Evolutionary conservation across 2,329 filamentous ascomycete species (phyloP).

Genomic region (Fusarium vanettenii): DNA sequence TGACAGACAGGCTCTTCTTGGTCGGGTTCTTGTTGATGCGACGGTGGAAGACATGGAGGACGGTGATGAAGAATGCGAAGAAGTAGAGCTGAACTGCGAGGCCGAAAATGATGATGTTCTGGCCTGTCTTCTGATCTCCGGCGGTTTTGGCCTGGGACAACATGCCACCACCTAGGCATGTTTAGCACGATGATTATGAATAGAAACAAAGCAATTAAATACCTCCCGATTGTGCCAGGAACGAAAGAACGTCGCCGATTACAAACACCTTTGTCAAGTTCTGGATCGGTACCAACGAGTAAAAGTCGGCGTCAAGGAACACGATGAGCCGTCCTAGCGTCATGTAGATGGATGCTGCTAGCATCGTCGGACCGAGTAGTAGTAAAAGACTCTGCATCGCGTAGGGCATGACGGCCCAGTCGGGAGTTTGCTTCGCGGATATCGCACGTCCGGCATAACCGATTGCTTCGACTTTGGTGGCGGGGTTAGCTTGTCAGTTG

Average conservation of each 20-base stretch:
- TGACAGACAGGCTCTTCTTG: background rate
- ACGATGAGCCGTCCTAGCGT: conserved; percentile 53
- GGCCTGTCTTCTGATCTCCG: background rate
- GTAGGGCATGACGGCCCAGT: conserved; percentile 45
- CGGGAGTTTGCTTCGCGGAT: conserved; percentile 53
- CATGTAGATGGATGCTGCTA: conserved; percentile 59
- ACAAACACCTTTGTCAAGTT: conserved; percentile 64
- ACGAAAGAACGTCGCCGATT: conserved; percentile 57
- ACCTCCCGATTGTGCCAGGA: conserved; percentile 43
- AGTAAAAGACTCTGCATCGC: conserved; percentile 51
- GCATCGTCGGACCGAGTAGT: conserved; percentile 52
- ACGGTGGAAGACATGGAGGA: background rate
- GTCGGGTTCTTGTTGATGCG: background rate
- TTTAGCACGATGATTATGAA: background rate
- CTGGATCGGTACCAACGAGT: conserved; percentile 54
- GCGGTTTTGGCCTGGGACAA: background rate
- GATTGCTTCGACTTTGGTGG: conserved; percentile 30
- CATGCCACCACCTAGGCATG: background rate
- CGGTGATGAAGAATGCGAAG: background rate
- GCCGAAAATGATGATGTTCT: background rate
- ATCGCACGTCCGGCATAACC: conserved; percentile 60
- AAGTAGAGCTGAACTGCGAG: background rate
- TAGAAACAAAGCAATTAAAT: background rate
- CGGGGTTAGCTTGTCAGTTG: background rate
- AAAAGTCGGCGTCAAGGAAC: conserved; percentile 49